Evolutionary conservation across 768 basidiomycete genomes (phyloP).

Genomic region (Exidia glandulosa): DNA sequence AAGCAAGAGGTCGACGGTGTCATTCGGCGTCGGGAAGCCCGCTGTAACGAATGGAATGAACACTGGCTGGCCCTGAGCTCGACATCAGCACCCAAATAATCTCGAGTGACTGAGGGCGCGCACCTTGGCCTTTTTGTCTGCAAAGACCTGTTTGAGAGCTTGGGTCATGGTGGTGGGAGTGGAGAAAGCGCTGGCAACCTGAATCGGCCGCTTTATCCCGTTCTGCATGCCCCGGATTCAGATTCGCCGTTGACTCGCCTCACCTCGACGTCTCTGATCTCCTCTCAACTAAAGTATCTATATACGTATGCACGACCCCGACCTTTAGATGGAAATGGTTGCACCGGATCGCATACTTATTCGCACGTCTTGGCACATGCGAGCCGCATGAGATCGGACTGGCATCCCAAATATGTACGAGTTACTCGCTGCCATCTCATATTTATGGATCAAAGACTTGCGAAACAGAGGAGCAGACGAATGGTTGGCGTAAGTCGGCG

Average conservation of each 20-base stretch:
- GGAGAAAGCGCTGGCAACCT: neutral
- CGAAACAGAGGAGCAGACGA: too few relatives aligned
- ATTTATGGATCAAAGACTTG: too few relatives aligned
- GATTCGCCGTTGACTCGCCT: neutral
- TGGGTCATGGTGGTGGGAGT: constrained; percentile 39
- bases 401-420: too few relatives aligned
- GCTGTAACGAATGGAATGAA: constrained; percentile 90
- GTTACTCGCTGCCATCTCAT: too few relatives aligned
- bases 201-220: neutral
- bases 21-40: constrained; percentile 69
- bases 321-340: too few relatives aligned
- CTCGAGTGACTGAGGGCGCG: constrained; percentile 5
- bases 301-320: too few relatives aligned
- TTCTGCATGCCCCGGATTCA: neutral
- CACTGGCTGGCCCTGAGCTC: constrained; percentile 42
- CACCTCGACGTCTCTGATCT: too few relatives aligned
- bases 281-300: too few relatives aligned
- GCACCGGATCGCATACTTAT: too few relatives aligned
- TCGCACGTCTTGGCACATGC: too few relatives aligned
- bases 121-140: constrained; percentile 50
- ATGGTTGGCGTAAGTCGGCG: too few relatives aligned
- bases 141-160: constrained; percentile 57
- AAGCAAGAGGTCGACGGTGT: constrained; percentile 80
- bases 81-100: neutral
- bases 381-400: too few relatives aligned